These are phyloP conservation scores for Aspergillus carlsbadensis DNA, from an alignment of 495 filamentous ascomycete genomes.

Conservation along the genomic window DNA sequence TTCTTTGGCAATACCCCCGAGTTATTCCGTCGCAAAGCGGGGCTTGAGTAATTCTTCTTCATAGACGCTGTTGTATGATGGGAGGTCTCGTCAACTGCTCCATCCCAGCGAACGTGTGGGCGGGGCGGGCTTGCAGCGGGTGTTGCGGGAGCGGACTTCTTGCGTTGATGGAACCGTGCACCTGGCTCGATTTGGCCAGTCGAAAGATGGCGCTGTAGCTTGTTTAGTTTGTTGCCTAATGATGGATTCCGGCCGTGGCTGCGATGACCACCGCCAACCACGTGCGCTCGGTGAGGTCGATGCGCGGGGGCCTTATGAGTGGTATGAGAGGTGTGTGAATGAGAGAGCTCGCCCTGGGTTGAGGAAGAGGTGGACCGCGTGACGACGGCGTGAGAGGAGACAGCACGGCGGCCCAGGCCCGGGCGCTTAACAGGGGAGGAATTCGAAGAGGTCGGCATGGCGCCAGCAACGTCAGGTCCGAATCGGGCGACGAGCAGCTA, in stretches of 20 bases:
- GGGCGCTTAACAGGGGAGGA: slow-evolving; percentile 49
- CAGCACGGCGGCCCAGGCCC: slow-evolving; percentile 45
- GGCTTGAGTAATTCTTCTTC: slow-evolving; percentile 48
- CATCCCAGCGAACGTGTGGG: slow-evolving; percentile 45
- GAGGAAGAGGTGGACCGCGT: slow-evolving; percentile 38
- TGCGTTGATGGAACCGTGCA: slow-evolving; percentile 45
- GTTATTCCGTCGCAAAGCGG: slow-evolving; percentile 39
- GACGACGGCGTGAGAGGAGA: slow-evolving; percentile 48
- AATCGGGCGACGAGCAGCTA: slow-evolving; percentile 24
- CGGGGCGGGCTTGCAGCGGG: slow-evolving; percentile 40
- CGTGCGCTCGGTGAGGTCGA: slow-evolving; percentile 41
- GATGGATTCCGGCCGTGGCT: slow-evolving; percentile 24
- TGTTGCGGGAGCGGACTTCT: slow-evolving; percentile 49
- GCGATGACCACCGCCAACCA: slow-evolving; percentile 46
- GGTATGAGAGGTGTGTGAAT: slow-evolving; percentile 29
- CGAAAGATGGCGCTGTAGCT: slow-evolving; percentile 33
- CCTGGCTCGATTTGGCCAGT: slow-evolving; percentile 31
- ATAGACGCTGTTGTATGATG: slow-evolving; percentile 34
- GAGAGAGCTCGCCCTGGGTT: slow-evolving; percentile 29
- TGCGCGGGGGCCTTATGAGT: slow-evolving; percentile 26
- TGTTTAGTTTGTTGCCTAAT: not conserved
- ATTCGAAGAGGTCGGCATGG: slow-evolving; percentile 40
- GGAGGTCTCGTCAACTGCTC: slow-evolving; percentile 23
- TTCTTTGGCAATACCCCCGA: slow-evolving; percentile 37
- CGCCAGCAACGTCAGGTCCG: slow-evolving; percentile 19